Base-by-base conservation (phyloP, 2,329 filamentous ascomycete species). In the Aaosphaeria pasadenensis region DNA sequence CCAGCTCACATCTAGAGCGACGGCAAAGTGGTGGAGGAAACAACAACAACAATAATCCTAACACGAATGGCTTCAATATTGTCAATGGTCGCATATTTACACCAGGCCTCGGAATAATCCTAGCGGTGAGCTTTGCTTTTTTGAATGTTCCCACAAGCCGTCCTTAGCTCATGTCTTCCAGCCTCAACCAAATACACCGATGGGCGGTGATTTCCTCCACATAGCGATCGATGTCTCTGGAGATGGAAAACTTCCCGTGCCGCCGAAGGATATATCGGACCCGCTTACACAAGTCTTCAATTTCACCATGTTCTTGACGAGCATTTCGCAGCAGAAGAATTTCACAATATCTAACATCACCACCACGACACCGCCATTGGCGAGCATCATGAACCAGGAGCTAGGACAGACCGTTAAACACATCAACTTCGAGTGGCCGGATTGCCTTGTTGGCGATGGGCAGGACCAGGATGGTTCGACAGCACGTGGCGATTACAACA, bases 351-450 rank as follows among this genome's bases (percentile, higher is more conserved):
- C 81, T 4, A 87, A 87, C 64, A 79, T 81, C 44, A 85, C 82
- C 2, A 70, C 64, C 1, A 58, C 59, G 7, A 67, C 60, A 45
- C 79, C 78, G 6, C 84, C 78, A 39, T 66, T 85, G 5, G 81
- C 82, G 1, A 74, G 84, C 43, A 84, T 89, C 46, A 79, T 89
- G 73, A 64, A 70, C 30, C 81, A 85, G 52, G 85, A 89, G 60
- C 69, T 77, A 1, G 79, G 80, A 4, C 86, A 84, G 60, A 88
- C 86, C 0, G 86, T 89, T 39, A 89, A 89, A 63, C 85, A 89
- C 62, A 77, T 88, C 52, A 84, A 85, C 60, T 89, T 86, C 83
- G 73, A 80, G 17, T 89, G 85, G 85, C 86, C 86, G 0, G 78
- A 80, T 49, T 89, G 86, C 57, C 73, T 89, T 0, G 81, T 83